Percentiles rank a stretch among this genome's conserved stretches.
phyloP scores from a whole-genome alignment of 495 filamentous ascomycete species.

The Lophium mytilinum region DNA sequence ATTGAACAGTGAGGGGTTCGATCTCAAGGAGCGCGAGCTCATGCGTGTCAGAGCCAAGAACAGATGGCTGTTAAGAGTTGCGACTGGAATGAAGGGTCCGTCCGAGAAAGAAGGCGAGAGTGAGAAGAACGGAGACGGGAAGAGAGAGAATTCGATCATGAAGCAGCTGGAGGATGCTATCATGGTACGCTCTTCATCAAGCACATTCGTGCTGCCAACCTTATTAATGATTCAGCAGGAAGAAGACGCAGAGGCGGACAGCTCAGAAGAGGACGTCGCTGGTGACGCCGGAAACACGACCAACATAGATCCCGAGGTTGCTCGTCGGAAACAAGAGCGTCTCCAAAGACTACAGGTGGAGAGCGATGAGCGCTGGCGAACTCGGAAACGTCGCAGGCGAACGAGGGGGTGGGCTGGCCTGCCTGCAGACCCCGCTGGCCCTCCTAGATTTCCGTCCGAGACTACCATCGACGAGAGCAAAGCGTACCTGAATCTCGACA shows the following conservation, averaged over 20 bases:
- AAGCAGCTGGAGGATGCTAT: conserved; percentile 10
- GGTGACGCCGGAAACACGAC: not conserved
- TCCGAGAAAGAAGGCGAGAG: not conserved
- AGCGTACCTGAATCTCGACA: conserved; percentile 56
- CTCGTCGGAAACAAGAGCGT: conserved; percentile 25
- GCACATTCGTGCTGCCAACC: not conserved
- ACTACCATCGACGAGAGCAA: conserved; percentile 76
- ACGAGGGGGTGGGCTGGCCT: conserved; percentile 64
- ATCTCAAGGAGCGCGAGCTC: conserved; percentile 61
- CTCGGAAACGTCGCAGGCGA: conserved; percentile 62
- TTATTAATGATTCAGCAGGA: not conserved
- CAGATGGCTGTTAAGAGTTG: conserved; percentile 53
- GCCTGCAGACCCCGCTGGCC: conserved; percentile 59
- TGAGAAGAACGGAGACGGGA: not conserved
- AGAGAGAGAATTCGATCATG: conserved; percentile 5
- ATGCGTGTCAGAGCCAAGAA: conserved; percentile 57
- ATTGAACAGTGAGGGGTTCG: conserved; percentile 61
- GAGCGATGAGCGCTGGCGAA: conserved; percentile 54
- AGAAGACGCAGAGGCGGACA: not conserved
- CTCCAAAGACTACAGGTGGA: conserved; percentile 47
- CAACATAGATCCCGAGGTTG: conserved; percentile 26
- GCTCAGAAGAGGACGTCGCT: not conserved
- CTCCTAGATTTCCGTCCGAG: conserved; percentile 72
- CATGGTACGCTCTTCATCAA: not conserved
- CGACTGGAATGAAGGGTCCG: conserved; percentile 45